Evolutionary conservation across 176 grass and related monocot species (phyloP).

Genomic region (Sorghum bicolor): Sorghum_bicolor_NCBIv3 NC_012870.2:71007001-71007500

Average conservation of each 20-base stretch:
- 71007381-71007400: not conserved
- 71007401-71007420: not conserved
- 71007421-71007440: slow-evolving; percentile 33
- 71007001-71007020: not conserved
- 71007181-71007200: not conserved
- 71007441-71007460: slow-evolving; percentile 82
- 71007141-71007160: not conserved
- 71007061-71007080: not conserved
- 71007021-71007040: not conserved
- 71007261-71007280: not conserved
- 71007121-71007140: not conserved
- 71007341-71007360: not conserved
- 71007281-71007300: not conserved
- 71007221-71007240: not conserved
- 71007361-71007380: not conserved
- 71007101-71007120: not conserved
- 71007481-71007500: slow-evolving; percentile 6
- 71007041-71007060: not conserved
- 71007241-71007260: not conserved
- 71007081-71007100: not conserved
- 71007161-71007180: not conserved
- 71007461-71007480: slow-evolving; percentile 46
- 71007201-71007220: not conserved
- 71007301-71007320: too few relatives aligned
- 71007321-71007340: too few relatives aligned